Base-by-base conservation (phyloP, 2,329 filamentous ascomycete genomes). In the Stachybotrys echinatus region DNA sequence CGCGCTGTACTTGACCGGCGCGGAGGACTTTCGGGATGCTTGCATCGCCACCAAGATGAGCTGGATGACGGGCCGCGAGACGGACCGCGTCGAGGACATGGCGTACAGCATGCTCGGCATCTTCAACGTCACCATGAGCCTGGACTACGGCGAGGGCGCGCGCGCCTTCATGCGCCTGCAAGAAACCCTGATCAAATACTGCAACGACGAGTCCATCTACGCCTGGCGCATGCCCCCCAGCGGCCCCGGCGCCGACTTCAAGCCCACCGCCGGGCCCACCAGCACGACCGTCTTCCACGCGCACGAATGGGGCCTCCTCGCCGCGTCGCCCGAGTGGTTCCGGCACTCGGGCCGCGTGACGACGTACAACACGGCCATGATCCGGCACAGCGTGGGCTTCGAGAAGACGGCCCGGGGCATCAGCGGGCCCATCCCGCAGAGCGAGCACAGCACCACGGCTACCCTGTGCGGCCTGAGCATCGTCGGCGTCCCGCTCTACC, bases 51-150 rank as follows among this genome's bases (percentile, higher is more conserved):
- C 52, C 12, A 55, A 55, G 21, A 66, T 66, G 64, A 65, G 58
- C 3, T 68, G 65, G 66, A 63, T 60, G n/a, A 54, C 64, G 3
- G 40, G 43, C 3, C 49, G 65, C 18, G 21, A 54, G 21, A 64
- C 61, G 2, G 61, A 50, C 2, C 51, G 60, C 7, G 27, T 42
- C 42, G 60, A 66, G 37, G 64, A 69, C 48, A 46, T 55, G 18
- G 63, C 65, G 0, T 68, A 67, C 50, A 62, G 62, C n/a, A 49
- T 68, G 2, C 45, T 68, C 4, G 65, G 65, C 0, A 27, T 67
- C 1, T 67, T 68, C 27, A 56, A 57, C 23, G 52, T 68, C 20
- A 62, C 59, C 20, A 64, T 69, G 55, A 58, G 64, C 6, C 46
- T 67, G 40, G 52, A 66, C 2, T 66, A 67, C 21, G 64, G 65